Evolutionary conservation across 768 basidiomycete genomes (phyloP).

Genomic region (Tulasnella sp.): DNA sequence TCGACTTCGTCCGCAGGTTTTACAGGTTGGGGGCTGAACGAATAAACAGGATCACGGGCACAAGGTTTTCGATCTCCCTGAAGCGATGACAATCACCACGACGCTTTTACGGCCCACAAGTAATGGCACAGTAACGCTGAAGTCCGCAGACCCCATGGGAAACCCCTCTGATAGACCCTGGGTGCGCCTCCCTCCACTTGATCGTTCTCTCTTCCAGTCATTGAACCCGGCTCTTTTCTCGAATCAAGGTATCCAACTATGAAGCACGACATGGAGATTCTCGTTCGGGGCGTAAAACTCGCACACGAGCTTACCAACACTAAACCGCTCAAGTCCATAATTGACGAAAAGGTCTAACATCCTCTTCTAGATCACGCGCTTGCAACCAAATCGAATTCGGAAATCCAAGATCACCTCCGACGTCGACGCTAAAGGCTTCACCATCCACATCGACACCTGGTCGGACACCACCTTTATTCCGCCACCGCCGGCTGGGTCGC

Average conservation of each 20-base stretch:
- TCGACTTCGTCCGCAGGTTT: too few relatives aligned
- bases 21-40: too few relatives aligned
- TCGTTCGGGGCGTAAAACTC: constrained; percentile 14
- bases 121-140: too few relatives aligned
- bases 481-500: neutral
- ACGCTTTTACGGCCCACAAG: too few relatives aligned
- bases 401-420: constrained; percentile 35
- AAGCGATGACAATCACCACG: too few relatives aligned
- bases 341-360: constrained; percentile 37
- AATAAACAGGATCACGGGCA: neutral
- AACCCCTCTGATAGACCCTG: too few relatives aligned
- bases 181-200: too few relatives aligned
- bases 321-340: constrained; percentile 31
- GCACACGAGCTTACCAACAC: constrained; percentile 1
- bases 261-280: constrained; percentile 11
- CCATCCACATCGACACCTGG: neutral
- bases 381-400: constrained; percentile 34
- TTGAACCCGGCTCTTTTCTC: too few relatives aligned
- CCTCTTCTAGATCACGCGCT: constrained; percentile 46
- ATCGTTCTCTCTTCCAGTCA: too few relatives aligned
- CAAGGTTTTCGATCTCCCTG: too few relatives aligned
- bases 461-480: neutral
- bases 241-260: neutral
- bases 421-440: neutral
- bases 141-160: too few relatives aligned